These are phyloP conservation scores for Tripterygium wilfordii DNA, from an alignment of 177 flowering plant genomes.

Conservation along the genomic window DNA sequence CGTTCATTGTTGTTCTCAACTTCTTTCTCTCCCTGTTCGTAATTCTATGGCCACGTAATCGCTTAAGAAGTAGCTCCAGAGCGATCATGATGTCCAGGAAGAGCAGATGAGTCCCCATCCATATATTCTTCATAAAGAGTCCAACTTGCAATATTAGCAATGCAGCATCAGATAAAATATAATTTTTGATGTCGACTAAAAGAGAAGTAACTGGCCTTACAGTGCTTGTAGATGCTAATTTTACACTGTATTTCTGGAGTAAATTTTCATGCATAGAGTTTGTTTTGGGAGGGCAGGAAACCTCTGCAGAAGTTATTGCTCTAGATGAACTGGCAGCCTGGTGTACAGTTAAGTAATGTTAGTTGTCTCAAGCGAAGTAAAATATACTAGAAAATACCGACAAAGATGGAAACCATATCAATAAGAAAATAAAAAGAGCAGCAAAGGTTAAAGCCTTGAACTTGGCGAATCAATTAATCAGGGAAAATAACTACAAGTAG, in stretches of 20 bases:
- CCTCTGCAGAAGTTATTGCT: conserved; percentile 8
- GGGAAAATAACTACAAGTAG: no score
- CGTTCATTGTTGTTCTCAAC: conserved; percentile 36
- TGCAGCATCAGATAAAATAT: not conserved
- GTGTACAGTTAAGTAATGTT: not conserved
- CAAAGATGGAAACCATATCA: no score
- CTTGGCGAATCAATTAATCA: no score
- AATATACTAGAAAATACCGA: no score
- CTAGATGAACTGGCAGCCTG: conserved; percentile 15
- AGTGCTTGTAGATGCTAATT: conserved; percentile 35
- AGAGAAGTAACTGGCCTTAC: conserved; percentile 33
- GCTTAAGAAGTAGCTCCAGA: conserved; percentile 28
- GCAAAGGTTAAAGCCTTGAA: no score
- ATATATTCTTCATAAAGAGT: conserved; percentile 36
- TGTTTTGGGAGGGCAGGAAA: conserved; percentile 6
- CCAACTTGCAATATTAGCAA: conserved; percentile 8
- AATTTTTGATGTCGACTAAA: not conserved
- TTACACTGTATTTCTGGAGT: conserved; percentile 25
- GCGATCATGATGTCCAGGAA: conserved; percentile 40
- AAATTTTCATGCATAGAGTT: conserved; percentile 15
- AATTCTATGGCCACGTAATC: conserved; percentile 32
- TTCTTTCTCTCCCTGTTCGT: conserved; percentile 45
- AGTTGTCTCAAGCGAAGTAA: not conserved
- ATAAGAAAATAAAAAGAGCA: no score
- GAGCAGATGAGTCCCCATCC: conserved; percentile 63